These are phyloP conservation scores for Diophrys sp. DNA, from an alignment of 73 alveolate species.

Conservation along the genomic window DNA sequence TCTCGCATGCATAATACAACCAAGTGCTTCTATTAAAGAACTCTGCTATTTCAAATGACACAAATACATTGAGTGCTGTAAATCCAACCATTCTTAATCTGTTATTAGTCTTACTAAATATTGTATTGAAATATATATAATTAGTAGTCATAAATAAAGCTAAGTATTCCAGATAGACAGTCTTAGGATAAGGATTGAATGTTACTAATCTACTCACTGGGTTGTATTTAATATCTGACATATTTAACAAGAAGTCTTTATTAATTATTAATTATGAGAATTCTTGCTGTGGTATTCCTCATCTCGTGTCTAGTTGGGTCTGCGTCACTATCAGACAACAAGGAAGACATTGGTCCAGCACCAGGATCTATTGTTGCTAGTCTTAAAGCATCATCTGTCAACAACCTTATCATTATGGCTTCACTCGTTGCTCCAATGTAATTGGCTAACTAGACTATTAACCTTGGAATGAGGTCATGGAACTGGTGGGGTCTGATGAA, in stretches of 20 bases:
- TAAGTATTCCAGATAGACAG: too few relatives aligned
- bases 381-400: neutral
- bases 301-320: neutral
- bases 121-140: too few relatives aligned
- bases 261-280: neutral
- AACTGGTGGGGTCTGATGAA: constrained; percentile 1
- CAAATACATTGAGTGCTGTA: too few relatives aligned
- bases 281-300: neutral
- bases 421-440: neutral
- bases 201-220: too few relatives aligned
- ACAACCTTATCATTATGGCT: neutral
- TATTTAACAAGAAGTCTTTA: too few relatives aligned
- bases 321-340: neutral
- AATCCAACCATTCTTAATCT: too few relatives aligned
- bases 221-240: too few relatives aligned
- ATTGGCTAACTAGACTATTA: neutral
- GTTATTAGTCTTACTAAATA: too few relatives aligned
- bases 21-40: too few relatives aligned
- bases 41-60: too few relatives aligned
- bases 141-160: too few relatives aligned
- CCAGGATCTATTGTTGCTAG: neutral
- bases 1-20: too few relatives aligned
- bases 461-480: neutral
- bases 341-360: neutral
- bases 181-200: neutral